These are phyloP conservation scores for Leishmania martiniquensis DNA, from an alignment of 208 protist genomes.

Conservation along the genomic window DNA sequence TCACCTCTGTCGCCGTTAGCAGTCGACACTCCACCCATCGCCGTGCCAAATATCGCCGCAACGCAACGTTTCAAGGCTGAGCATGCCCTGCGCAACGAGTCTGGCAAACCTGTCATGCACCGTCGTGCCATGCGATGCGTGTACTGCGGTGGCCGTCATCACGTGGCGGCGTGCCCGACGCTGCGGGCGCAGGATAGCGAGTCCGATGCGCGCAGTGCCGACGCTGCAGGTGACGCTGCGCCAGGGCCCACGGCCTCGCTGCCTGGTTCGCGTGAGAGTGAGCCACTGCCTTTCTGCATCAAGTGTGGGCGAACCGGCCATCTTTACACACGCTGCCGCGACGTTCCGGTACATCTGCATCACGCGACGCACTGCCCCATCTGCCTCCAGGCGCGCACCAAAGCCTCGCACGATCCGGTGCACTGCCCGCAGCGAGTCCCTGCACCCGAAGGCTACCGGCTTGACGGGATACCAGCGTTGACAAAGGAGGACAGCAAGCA, in stretches of 20 bases:
- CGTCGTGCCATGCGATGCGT: slow-evolving; percentile 69
- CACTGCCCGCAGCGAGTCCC: slow-evolving; percentile 57
- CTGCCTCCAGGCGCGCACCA: slow-evolving; percentile 36
- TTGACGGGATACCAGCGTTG: slow-evolving; percentile 38
- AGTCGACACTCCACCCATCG: slow-evolving; percentile 21
- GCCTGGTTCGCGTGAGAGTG: not conserved
- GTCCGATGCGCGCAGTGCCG: not conserved
- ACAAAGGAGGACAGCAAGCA: not conserved
- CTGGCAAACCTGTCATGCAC: slow-evolving; percentile 58
- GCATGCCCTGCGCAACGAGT: slow-evolving; percentile 48
- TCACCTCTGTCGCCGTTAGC: not conserved
- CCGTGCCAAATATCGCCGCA: slow-evolving; percentile 55
- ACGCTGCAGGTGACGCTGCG: not conserved
- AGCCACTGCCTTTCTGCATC: slow-evolving; percentile 60
- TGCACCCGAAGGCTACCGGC: slow-evolving; percentile 41
- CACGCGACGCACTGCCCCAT: slow-evolving; percentile 62
- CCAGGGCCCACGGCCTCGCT: not conserved
- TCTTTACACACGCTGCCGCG: slow-evolving; percentile 47
- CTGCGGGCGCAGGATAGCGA: slow-evolving; percentile 25
- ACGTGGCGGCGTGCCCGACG: slow-evolving; percentile 74
- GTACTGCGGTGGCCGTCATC: slow-evolving; percentile 81
- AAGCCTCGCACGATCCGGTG: slow-evolving; percentile 36
- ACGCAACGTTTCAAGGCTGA: slow-evolving; percentile 45
- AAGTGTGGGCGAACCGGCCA: slow-evolving; percentile 64
- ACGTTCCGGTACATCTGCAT: slow-evolving; percentile 40